These are phyloP conservation scores for Trypanosomatidae sp. DNA, from an alignment of 208 protist genomes.

Conservation along the genomic window DNA sequence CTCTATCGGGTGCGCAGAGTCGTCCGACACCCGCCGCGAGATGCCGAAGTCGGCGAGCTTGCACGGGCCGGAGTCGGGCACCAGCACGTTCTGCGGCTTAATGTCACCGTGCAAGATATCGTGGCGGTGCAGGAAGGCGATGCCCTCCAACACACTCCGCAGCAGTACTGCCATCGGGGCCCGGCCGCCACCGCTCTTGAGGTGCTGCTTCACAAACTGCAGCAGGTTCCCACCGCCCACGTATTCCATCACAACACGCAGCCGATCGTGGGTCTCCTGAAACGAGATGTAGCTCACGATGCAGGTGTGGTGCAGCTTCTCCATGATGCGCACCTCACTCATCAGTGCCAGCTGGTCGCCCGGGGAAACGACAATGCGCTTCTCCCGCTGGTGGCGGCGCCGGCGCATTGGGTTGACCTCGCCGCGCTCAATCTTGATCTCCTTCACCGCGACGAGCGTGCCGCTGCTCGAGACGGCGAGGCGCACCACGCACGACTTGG, in stretches of 20 bases:
- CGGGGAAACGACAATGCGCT: slow-evolving; percentile 28
- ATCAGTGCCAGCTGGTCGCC: slow-evolving; percentile 17
- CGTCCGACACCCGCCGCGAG: slow-evolving; percentile 42
- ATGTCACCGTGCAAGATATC: slow-evolving; percentile 82
- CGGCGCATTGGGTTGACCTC: slow-evolving; percentile 15
- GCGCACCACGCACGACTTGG: slow-evolving; percentile 47
- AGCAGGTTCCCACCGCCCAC: slow-evolving; percentile 75
- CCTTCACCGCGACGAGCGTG: slow-evolving; percentile 66
- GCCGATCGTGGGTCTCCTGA: slow-evolving; percentile 39
- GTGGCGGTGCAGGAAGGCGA: slow-evolving; percentile 78
- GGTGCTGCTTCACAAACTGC: slow-evolving; percentile 36
- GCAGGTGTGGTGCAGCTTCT: slow-evolving; percentile 82
- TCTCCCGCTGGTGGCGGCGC: slow-evolving; percentile 20
- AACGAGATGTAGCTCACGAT: slow-evolving; percentile 93
- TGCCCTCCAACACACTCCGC: slow-evolving; percentile 56
- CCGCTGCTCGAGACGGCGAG: slow-evolving; percentile 62
- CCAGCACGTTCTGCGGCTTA: slow-evolving; percentile 83
- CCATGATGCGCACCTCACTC: slow-evolving; percentile 63
- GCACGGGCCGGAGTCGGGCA: slow-evolving; percentile 59
- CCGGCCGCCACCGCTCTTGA: background rate
- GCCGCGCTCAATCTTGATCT: slow-evolving; percentile 26
- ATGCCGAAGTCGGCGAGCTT: slow-evolving; percentile 90
- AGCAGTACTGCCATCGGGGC: slow-evolving; percentile 40
- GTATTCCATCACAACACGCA: slow-evolving; percentile 85
- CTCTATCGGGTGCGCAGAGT: slow-evolving; percentile 25